Base-by-base conservation (phyloP, 768 basidiomycete genomes). In the Mycena albidolilacea region DNA sequence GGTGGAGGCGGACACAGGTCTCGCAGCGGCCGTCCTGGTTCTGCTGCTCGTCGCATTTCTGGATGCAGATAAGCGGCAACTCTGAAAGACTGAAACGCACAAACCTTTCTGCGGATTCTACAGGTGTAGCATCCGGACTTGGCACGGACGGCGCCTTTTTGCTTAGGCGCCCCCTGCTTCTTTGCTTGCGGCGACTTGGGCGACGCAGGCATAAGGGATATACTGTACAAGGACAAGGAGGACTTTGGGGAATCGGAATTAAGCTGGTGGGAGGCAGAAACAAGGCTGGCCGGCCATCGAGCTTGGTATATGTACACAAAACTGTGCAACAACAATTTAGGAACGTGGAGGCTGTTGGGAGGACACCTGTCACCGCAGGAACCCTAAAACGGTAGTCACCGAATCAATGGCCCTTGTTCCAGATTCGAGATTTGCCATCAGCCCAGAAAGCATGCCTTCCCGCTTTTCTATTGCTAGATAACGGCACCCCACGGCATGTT, bases 111-210 rank as follows among this genome's bases (percentile, higher is more conserved):
- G 76, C 95, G 90, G 50, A 95, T 94, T 78, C 94, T 89, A 85
- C 94, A 95, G 69, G 94, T 95, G 84, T 95, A 95, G 81, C 95
- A 96, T 75, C 95, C 94, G 65, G 93, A 93, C 88, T 95, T 95
- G 67, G 94, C 94, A 80, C 94, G 91, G 38, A 92, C 89, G 67
- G 93, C 91, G 80, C 92, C 94, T 87, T 95, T 95, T 73, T 90
- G 87, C 81, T 95, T 95, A 74, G 91, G 87, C 80, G 88, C 85
- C 77, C 89, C 89, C 81, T 79, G 68, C 75, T 85, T 88, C 82
- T 86, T 85, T 70, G 83, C 52, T 44, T 81, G 79, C 64, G 87
- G 80, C 21, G 84, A 82, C 80, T 87, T 88, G 43, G 87, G 83
- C 3, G 81, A 77, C 7, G 86, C 82, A 57, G 85, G 85, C 84